phyloP scores from a whole-genome alignment of 805 yeast species.

The Yarrowia bubula region DNA sequence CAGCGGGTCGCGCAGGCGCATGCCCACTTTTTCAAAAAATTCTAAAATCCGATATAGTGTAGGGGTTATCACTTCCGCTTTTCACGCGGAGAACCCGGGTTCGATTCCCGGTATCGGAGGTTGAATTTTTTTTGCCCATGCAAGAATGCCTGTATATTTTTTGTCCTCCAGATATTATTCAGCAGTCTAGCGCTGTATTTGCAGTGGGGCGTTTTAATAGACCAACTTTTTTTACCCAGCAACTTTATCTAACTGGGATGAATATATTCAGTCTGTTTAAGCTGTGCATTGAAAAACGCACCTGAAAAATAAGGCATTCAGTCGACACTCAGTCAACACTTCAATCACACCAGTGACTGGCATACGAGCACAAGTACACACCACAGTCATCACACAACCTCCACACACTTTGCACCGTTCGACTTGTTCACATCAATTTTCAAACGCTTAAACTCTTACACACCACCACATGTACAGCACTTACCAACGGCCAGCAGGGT shows the following conservation, averaged over 20 bases:
- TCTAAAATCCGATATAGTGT: constrained; percentile 29
- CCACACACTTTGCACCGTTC: not conserved
- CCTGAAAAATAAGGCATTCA: no score
- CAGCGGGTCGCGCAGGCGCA: not conserved
- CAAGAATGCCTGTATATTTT: not conserved
- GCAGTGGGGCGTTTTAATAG: not conserved
- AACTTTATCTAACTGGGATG: not conserved
- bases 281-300: no score
- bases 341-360: no score
- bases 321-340: no score
- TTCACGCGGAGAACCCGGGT: constrained; percentile 27
- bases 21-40: not conserved
- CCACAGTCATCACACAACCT: no score
- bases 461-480: constrained; percentile 9
- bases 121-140: not conserved
- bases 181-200: not conserved
- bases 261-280: no score
- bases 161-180: no score
- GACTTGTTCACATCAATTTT: not conserved
- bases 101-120: constrained; percentile 28
- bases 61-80: constrained; percentile 25
- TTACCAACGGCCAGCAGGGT: constrained; percentile 7
- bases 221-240: not conserved
- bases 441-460: not conserved
- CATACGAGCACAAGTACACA: no score